Base-by-base conservation (phyloP, 345 rosid species). In the Odontarrhena argentea region DNA sequence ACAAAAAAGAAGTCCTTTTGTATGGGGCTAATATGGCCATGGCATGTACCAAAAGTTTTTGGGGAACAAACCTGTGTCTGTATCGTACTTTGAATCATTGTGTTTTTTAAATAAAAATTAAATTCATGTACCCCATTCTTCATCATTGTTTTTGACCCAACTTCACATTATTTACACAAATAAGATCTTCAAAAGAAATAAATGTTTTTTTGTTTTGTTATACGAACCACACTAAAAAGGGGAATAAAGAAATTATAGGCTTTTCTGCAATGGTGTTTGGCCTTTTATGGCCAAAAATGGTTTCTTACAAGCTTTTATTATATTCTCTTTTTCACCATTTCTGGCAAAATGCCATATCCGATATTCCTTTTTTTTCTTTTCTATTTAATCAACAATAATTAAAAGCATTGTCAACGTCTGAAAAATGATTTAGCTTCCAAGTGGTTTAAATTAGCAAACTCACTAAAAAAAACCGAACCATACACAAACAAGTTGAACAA, bases 291-390 rank as follows among this genome's bases (percentile, higher is more conserved):
- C 42, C 60, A 48, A 56, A 63, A 70, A 55, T 8, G 43, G 59
- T 71, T 56, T 63, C 65, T 38, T 50, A 30, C 28, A 48, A 45
- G 65, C 63, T 47, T 71, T 63, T 48, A 40, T 41, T 58, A 63
- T 40, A 48, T 64, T 63, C 63, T 1, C 36, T 18, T 71, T 63
- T 43, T 64, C 52, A 71, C 65, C 59, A 63, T 56, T 55, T 63
- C 15, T 40, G 14, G 58, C 58, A 40, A 47, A 63, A 55, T 1
- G 11, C 6, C 26, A 28, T 43, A 25, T 62, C 24, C 14, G 2
- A 55, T 63, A 36, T 18, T 35, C 14, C 8, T 32, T 60, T 32
- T 38, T 38, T 15, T 30, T 26, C 13, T 12, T 52, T 50, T 32
- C 36, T 32, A 1, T 7, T 40, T 22, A 36, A 3, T 40, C 3